phyloP scores from a whole-genome alignment of 352 stramenopile genomes.

The Phytophthora melonis region DNA sequence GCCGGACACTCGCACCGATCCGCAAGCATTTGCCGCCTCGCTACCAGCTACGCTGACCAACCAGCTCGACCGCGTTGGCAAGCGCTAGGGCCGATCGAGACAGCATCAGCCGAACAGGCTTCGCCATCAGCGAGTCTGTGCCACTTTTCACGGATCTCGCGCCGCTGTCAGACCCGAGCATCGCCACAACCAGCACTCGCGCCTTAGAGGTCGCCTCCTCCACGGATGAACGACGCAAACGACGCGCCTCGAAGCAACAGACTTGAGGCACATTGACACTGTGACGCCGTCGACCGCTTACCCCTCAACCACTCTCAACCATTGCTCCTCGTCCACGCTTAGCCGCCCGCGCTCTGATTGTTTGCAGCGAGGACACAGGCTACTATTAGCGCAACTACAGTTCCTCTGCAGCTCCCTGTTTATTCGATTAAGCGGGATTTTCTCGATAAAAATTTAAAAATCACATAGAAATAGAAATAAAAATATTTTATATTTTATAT shows the following conservation, averaged over 20 bases:
- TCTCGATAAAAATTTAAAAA: not conserved
- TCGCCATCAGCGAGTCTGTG: too few relatives aligned
- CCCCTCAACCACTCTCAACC: too few relatives aligned
- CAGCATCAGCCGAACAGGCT: too few relatives aligned
- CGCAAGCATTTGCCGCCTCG: too few relatives aligned
- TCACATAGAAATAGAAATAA: not conserved
- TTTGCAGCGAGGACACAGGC: not conserved
- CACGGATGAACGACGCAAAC: not conserved
- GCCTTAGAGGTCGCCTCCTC: not conserved
- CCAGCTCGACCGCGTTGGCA: too few relatives aligned
- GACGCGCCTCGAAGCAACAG: not conserved
- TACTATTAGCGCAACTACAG: not conserved
- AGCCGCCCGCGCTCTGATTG: not conserved
- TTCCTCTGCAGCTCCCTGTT: not conserved
- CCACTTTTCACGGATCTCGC: too few relatives aligned
- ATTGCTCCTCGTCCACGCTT: not conserved
- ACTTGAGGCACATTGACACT: not conserved
- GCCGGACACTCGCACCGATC: too few relatives aligned
- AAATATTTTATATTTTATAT: not conserved
- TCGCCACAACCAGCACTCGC: not conserved
- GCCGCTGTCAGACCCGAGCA: too few relatives aligned
- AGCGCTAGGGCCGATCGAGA: too few relatives aligned
- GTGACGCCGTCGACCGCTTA: not conserved
- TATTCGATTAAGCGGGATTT: not conserved
- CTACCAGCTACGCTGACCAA: too few relatives aligned